These are phyloP conservation scores for Arthrobotrys sinensis DNA, from an alignment of 2,329 filamentous ascomycete species.

Conservation along the genomic window DNA sequence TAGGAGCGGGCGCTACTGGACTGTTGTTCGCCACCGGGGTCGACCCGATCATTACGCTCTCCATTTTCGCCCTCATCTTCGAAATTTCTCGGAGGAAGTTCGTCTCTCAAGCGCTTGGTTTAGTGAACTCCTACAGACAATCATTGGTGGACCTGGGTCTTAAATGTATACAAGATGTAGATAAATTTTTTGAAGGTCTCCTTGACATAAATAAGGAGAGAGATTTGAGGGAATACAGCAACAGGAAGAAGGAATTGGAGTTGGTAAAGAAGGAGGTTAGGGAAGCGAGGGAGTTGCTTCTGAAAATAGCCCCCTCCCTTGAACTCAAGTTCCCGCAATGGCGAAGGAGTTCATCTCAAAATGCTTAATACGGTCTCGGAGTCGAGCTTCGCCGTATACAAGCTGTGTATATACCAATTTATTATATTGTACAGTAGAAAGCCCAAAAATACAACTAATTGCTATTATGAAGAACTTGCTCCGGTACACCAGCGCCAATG, in stretches of 20 bases:
- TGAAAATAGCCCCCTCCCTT: conserved; percentile 41
- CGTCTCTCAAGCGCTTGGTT: neutral
- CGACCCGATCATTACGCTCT: conserved; percentile 1
- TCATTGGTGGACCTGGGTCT: neutral
- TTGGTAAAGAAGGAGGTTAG: conserved; percentile 2
- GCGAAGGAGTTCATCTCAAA: neutral
- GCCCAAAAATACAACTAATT: neutral
- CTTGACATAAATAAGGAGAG: neutral
- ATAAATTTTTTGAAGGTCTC: neutral
- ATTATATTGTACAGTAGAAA: conserved; percentile 10
- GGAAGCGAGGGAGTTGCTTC: conserved; percentile 36
- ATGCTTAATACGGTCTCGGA: neutral
- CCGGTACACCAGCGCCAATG: conserved; percentile 1
- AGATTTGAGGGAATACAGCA: conserved; percentile 5
- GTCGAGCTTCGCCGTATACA: neutral
- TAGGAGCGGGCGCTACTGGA: neutral
- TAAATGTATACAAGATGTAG: neutral
- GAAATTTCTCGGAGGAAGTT: conserved; percentile 10
- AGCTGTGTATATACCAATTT: neutral
- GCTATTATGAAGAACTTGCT: neutral
- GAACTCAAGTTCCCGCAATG: conserved; percentile 21
- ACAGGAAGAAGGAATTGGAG: conserved; percentile 27
- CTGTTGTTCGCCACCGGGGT: neutral
- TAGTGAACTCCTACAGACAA: neutral
- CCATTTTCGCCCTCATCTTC: neutral